These are phyloP conservation scores for Calonectria honghensis DNA, from an alignment of 2,329 filamentous ascomycete species.

Conservation along the genomic window DNA sequence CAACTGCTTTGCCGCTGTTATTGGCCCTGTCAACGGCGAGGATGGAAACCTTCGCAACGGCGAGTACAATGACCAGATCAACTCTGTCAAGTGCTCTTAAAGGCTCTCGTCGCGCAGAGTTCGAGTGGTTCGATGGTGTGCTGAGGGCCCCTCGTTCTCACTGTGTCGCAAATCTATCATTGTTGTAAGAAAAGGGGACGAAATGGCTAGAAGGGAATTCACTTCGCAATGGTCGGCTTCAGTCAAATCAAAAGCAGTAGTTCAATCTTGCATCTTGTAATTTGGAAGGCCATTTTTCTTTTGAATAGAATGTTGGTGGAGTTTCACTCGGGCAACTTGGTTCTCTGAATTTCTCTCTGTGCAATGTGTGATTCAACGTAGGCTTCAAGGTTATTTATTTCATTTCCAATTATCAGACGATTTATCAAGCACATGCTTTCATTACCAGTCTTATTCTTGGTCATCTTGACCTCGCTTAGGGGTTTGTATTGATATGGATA, in stretches of 20 bases:
- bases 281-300: neutral
- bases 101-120: neutral
- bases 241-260: neutral
- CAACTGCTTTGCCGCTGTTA: constrained; percentile 5
- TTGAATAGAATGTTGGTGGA: neutral
- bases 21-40: constrained; percentile 10
- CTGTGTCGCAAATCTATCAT: neutral
- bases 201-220: neutral
- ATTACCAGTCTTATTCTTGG: too few relatives aligned
- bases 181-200: neutral
- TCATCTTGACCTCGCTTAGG: too few relatives aligned
- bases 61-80: constrained; percentile 14
- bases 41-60: constrained; percentile 14
- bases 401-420: too few relatives aligned
- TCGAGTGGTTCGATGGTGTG: neutral
- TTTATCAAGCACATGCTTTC: too few relatives aligned
- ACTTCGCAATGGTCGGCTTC: neutral
- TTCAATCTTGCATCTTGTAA: neutral
- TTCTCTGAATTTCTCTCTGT: neutral
- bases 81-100: neutral
- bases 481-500: too few relatives aligned
- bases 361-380: too few relatives aligned
- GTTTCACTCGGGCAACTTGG: neutral
- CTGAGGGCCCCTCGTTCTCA: neutral
- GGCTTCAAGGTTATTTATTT: too few relatives aligned